Base-by-base conservation (phyloP, 768 basidiomycete species). In the Kwoniella sp. region DNA sequence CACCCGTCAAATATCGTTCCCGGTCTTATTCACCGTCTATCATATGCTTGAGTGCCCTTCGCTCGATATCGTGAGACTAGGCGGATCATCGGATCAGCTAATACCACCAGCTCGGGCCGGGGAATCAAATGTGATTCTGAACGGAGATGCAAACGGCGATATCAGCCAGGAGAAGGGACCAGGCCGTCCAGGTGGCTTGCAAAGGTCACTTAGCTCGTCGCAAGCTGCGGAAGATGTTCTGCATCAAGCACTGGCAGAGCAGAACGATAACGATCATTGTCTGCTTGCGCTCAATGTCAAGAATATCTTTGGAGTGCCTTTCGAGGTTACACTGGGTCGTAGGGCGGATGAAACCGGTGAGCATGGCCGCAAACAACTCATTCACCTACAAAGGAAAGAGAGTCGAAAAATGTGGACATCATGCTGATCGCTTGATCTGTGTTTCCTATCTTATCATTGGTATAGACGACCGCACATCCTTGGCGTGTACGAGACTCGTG, bases 21-120 rank as follows among this genome's bases (percentile, higher is more conserved):
- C 94, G 4, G 85, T 98, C 68, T 85, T 90, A 73, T 90, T 96
- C 64, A 95, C 94, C 2, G 96, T 98, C 13, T 96, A 97, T 77
- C 91, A 91, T 71, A 94, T 94, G 84, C 86, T 98, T 29, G 91
- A 95, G 79, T 91, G 91, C 72, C 85, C 88, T 68, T 84, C 85
- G 41, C 89, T 97, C 87, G 89, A 91, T 69, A 83, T 96, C 66
- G 81, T 92, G 37, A 87, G 90, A 15, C 87, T 91, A 68, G 57
- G 53, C 12, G 30, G 31, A 17, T 37, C 59, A n/a, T 37, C 26
- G 13, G 37, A 28, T 23, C 7, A n/a, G 11, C 13, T 8, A 1
- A 4, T 4, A 23, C 8, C 9, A n/a, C 30, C 29, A 2, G 20
- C 20, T 31, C 30, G n/a, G 12, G 34, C 13, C 13, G 34, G n/a